Evolutionary conservation across 768 basidiomycete species (phyloP), one percentile per base, ranked within the genome.

Genomic region (Tylopilus felleus): DNA sequence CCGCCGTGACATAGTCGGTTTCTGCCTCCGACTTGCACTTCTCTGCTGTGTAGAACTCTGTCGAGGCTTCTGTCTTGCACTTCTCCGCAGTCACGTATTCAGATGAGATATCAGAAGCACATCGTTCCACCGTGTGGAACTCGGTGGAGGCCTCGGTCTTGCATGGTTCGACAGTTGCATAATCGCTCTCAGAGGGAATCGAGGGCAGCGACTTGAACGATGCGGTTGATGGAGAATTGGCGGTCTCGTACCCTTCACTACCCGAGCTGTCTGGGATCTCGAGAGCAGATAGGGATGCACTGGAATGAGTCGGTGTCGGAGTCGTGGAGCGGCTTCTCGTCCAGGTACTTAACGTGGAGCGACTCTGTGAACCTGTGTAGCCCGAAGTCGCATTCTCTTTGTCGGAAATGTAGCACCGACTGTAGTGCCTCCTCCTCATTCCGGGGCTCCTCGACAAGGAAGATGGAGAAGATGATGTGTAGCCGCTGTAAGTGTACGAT

Each of bases 171-270:
- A 70, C 74, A 1, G 79, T 78, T 35, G 59, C 62, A 49, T 70
- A 80, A 44, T 77, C 77, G 0, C 75, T 77, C 47, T 78, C 75
- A 1, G 80, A 83, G 13, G 83, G 83, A 56, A 84, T 84, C 4
- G 79, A 80, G 1, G 83, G 82, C 51, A 84, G 67, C 6, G 83
- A 84, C 52, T 73, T 74, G 66, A 80, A 83, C 0, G 83, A 84
- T 7, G 75, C 71, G 12, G 69, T 73, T 8, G 80, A 79, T 1
- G 79, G 76, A 5, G 78, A 70, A 23, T 58, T 55, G 4, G 74
- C 73, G 2, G 75, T 70, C 28, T 77, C 70, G 57, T 83, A 86
- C 2, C 79, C 80, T 8, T 78, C 78, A 54, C 79, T 82, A 13
- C 75, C 80, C 21, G 75, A 76, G 27, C 60, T 62, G 7, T 64